These are phyloP conservation scores for Glycine tomentella DNA, from an alignment of 306 rosid species.

Conservation along the genomic window DNA sequence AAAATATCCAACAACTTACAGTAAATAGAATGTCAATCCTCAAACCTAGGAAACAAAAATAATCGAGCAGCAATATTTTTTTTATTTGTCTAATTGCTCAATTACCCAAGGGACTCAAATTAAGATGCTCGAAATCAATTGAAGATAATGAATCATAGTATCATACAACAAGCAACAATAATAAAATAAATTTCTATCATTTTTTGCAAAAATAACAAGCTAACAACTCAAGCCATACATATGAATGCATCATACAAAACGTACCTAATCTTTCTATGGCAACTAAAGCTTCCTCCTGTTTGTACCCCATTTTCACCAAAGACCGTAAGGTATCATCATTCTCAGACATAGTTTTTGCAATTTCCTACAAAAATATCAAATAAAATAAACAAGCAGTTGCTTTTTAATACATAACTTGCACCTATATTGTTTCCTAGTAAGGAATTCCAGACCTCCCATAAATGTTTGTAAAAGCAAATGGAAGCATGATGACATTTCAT, in stretches of 20 bases:
- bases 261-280: conserved; percentile 93
- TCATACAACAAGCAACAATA: conserved; percentile 20
- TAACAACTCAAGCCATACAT: not conserved
- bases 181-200: not conserved
- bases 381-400: conserved; percentile 24
- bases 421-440: conserved; percentile 11
- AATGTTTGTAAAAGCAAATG: conserved; percentile 25
- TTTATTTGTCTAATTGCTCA: not conserved
- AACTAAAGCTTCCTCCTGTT: conserved; percentile 64
- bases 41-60: no score
- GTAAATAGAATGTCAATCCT: no score
- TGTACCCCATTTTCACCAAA: conserved; percentile 83
- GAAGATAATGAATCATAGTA: conserved; percentile 13
- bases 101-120: not conserved
- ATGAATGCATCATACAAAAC: conserved; percentile 33
- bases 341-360: conserved; percentile 51
- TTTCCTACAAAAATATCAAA: conserved; percentile 61
- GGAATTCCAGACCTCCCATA: conserved; percentile 1
- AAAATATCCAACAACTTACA: no score
- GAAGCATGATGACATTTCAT: conserved; percentile 1
- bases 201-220: conserved; percentile 10
- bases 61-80: no score
- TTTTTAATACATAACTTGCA: conserved; percentile 21
- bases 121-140: conserved; percentile 17
- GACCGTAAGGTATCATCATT: conserved; percentile 48